Evolutionary conservation across 345 rosid species (phyloP).

Genomic region (Eucalyptus paniculata): DNA sequence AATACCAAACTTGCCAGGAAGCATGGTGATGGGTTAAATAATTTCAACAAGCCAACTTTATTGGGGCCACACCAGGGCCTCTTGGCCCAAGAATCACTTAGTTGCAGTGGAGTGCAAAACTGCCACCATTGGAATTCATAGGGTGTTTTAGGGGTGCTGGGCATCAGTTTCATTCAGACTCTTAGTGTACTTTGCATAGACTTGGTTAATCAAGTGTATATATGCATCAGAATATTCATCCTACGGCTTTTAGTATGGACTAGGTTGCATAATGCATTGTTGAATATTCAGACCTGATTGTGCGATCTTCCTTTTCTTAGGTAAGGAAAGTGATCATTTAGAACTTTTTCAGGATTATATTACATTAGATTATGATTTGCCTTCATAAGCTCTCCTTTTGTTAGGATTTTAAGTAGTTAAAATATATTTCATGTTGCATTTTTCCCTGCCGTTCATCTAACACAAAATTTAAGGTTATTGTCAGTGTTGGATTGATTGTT

Average conservation of each 20-base stretch:
- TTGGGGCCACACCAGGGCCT: background rate
- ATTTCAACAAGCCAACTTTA: background rate
- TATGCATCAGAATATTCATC: background rate
- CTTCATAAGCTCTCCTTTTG: background rate
- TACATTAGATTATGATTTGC: background rate
- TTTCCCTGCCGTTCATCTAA: constrained; percentile 18
- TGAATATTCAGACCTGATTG: background rate
- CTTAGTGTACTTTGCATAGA: background rate
- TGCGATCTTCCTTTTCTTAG: background rate
- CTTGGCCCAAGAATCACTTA: background rate
- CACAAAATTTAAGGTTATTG: constrained; percentile 31
- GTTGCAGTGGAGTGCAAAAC: background rate
- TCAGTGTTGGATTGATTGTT: constrained; percentile 87
- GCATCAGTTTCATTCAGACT: background rate
- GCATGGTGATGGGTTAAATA: background rate
- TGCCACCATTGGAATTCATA: background rate
- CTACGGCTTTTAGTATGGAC: background rate
- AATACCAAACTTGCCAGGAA: background rate
- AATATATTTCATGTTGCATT: background rate
- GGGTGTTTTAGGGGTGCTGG: background rate
- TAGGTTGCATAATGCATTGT: background rate
- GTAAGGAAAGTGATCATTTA: background rate
- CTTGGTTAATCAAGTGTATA: background rate
- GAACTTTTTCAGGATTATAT: background rate
- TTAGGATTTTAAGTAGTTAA: background rate